phyloP scores from a whole-genome alignment of 345 rosid genomes.

The Diplotaxis tenuifolia region DNA sequence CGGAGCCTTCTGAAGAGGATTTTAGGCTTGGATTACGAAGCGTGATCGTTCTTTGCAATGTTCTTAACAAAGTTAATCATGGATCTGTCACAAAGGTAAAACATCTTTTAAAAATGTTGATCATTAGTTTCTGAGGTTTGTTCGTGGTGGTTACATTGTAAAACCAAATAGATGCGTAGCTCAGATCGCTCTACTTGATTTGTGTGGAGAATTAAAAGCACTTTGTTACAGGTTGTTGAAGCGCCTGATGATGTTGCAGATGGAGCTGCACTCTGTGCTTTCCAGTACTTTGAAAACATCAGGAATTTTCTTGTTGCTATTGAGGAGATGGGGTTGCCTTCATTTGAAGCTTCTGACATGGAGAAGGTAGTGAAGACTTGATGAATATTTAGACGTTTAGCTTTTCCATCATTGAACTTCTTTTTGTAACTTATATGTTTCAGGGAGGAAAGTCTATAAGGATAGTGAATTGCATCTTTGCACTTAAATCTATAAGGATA shows the following conservation, averaged over 20 bases:
- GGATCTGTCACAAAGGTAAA: conserved; percentile 75
- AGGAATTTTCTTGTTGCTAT: too few relatives aligned
- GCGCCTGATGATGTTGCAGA: too few relatives aligned
- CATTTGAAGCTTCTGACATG: conserved; percentile 87
- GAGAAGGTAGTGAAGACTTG: conserved; percentile 50
- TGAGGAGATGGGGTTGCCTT: conserved; percentile 91
- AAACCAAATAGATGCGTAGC: neutral
- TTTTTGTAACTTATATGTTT: conserved; percentile 15
- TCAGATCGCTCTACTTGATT: neutral
- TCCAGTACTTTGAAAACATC: too few relatives aligned
- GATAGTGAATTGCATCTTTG: too few relatives aligned
- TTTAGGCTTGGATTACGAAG: too few relatives aligned
- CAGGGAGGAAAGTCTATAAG: too few relatives aligned
- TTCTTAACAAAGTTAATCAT: too few relatives aligned
- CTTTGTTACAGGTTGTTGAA: conserved; percentile 66
- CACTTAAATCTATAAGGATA: conserved; percentile 75
- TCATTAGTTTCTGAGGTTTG: neutral
- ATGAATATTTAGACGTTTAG: neutral
- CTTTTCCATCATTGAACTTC: neutral
- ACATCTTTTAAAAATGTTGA: neutral
- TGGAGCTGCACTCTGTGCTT: too few relatives aligned
- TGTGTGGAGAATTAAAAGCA: neutral
- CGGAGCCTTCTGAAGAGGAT: too few relatives aligned
- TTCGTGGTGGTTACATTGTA: too few relatives aligned
- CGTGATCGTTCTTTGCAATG: too few relatives aligned